These are phyloP conservation scores for Sarcodon aspratus DNA, from an alignment of 768 basidiomycete genomes.

Conservation along the genomic window DNA sequence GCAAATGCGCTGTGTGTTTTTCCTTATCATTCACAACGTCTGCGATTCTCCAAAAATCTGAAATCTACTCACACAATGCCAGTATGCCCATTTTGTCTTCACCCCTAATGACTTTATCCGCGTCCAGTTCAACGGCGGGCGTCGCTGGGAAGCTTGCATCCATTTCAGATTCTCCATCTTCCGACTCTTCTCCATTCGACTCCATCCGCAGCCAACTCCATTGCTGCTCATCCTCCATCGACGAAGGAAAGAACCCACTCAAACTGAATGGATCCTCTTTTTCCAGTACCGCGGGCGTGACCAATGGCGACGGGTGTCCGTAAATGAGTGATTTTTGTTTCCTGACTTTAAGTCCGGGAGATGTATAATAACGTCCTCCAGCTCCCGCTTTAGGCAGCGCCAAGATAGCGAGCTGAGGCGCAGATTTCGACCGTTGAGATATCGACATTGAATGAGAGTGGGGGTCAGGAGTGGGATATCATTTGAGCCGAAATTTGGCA, in stretches of 20 bases:
- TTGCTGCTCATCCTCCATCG: slow-evolving; percentile 16
- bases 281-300: slow-evolving; percentile 5
- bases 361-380: neutral
- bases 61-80: slow-evolving; percentile 26
- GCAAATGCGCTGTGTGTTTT: neutral
- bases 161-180: slow-evolving; percentile 8
- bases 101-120: slow-evolving; percentile 22
- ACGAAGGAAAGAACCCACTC: slow-evolving; percentile 34
- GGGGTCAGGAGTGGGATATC: neutral
- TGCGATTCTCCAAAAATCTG: slow-evolving; percentile 2
- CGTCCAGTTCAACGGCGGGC: slow-evolving; percentile 17
- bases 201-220: slow-evolving; percentile 32
- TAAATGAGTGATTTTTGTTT: neutral
- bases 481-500: no score
- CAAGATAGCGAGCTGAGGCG: slow-evolving; percentile 12
- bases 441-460: slow-evolving; percentile 13
- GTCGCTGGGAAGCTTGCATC: slow-evolving; percentile 10
- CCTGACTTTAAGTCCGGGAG: neutral
- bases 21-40: slow-evolving; percentile 4
- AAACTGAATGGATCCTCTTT: slow-evolving; percentile 37
- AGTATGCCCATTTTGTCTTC: slow-evolving; percentile 43
- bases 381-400: neutral
- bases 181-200: slow-evolving; percentile 14
- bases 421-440: slow-evolving; percentile 18
- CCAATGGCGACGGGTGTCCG: neutral